Evolutionary conservation across 176 grass and related monocot species (phyloP).

Genomic region (Miscanthus lutarioriparius): DNA sequence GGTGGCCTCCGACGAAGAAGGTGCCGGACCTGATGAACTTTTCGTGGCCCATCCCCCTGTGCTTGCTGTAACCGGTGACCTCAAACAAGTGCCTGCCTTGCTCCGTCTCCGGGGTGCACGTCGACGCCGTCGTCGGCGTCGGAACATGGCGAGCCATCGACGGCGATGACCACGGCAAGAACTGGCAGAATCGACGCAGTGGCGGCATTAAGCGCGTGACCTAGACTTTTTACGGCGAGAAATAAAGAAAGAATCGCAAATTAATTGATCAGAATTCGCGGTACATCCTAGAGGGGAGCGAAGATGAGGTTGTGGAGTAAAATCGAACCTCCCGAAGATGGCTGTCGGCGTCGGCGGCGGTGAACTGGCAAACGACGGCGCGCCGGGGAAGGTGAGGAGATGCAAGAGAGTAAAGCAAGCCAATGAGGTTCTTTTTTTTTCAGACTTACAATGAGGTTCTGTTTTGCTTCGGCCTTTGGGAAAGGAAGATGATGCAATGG

Average conservation of each 20-base stretch:
- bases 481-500: no score
- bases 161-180: no score
- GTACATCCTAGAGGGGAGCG: not conserved
- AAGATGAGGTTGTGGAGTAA: not conserved
- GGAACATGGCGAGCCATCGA: not conserved
- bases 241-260: not conserved
- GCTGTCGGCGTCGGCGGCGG: not conserved
- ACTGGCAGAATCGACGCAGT: not conserved
- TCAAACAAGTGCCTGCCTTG: not conserved
- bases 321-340: not conserved
- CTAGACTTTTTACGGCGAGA: not conserved
- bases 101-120: not conserved
- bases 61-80: not conserved
- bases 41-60: not conserved
- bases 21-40: not conserved
- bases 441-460: no score
- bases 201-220: not conserved
- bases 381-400: not conserved
- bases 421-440: no score
- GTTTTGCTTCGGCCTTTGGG: no score
- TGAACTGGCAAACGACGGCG: not conserved
- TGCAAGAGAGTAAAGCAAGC: not conserved
- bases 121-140: not conserved
- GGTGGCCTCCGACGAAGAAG: not conserved
- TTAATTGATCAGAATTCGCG: not conserved